These are phyloP conservation scores for Aspergillus uvarum DNA, from an alignment of 2,329 filamentous ascomycete genomes.

Conservation along the genomic window DNA sequence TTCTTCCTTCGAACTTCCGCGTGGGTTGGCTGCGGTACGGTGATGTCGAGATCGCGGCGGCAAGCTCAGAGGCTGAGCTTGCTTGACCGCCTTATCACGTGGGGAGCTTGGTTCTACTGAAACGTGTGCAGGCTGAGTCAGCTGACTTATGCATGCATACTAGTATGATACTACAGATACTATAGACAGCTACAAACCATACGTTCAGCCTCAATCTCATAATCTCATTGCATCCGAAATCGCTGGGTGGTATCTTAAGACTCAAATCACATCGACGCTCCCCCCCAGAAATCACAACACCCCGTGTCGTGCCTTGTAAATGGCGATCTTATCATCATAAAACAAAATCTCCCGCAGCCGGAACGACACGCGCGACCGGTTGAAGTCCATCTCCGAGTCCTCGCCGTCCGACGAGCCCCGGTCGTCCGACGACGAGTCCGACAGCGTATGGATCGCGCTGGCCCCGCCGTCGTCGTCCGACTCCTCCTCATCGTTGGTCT, in stretches of 20 bases:
- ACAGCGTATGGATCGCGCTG: constrained; percentile 23
- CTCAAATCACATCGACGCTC: background rate
- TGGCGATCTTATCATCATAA: constrained; percentile 78
- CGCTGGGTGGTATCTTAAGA: background rate
- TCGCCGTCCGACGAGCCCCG: constrained; percentile 42
- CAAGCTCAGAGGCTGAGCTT: constrained; percentile 18
- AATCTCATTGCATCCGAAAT: background rate
- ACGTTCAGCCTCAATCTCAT: no score
- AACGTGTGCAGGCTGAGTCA: no score
- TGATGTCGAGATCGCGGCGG: constrained; percentile 11
- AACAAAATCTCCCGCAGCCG: constrained; percentile 76
- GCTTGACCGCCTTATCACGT: constrained; percentile 18
- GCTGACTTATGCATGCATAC: no score
- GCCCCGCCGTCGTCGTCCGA: constrained; percentile 42
- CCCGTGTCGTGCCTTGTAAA: constrained; percentile 74
- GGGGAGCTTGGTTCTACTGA: no score
- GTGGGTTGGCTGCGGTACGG: background rate
- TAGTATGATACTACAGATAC: no score
- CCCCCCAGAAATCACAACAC: constrained; percentile 29
- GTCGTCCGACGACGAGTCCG: constrained; percentile 27
- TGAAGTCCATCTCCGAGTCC: constrained; percentile 42
- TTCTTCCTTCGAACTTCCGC: background rate
- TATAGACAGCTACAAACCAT: no score
- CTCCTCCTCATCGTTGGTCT: constrained; percentile 45
- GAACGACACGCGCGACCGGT: constrained; percentile 48